Conservation (phyloP, 83 land plant genomes). For the Diphasiastrum complanatum region DNA sequence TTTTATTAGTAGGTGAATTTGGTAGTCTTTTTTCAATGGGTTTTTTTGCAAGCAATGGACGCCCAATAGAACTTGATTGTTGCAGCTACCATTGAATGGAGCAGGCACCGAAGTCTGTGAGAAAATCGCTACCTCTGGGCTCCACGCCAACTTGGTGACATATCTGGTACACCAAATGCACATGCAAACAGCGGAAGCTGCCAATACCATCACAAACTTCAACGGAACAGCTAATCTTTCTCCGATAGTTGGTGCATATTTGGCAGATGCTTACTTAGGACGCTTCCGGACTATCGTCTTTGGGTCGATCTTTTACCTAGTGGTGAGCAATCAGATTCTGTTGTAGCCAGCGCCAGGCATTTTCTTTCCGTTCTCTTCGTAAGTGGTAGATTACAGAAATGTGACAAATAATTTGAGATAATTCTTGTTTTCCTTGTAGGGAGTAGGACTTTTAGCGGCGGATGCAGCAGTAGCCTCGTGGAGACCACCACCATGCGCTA, state of each 20-base stretch:
- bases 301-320: constrained; percentile 28
- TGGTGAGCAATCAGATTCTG: constrained; percentile 12
- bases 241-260: constrained; percentile 44
- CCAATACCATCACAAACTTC: constrained; percentile 30
- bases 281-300: constrained; percentile 40
- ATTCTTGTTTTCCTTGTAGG: constrained; percentile 21
- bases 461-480: constrained; percentile 25
- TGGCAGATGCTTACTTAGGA: constrained; percentile 49
- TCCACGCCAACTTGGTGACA: constrained; percentile 43
- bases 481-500: constrained; percentile 29
- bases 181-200: constrained; percentile 27
- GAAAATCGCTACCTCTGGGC: constrained; percentile 41
- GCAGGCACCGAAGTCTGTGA: constrained; percentile 44
- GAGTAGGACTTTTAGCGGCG: constrained; percentile 27
- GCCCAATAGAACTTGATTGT: too few relatives aligned
- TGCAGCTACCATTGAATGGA: too few relatives aligned
- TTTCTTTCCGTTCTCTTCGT: neutral
- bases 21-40: too few relatives aligned
- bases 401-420: neutral
- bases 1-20: too few relatives aligned
- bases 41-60: too few relatives aligned
- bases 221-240: constrained; percentile 33
- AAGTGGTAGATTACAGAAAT: neutral
- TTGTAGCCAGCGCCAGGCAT: neutral
- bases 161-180: constrained; percentile 36